Evolutionary conservation across 768 basidiomycete species (phyloP).

Genomic region (Leucogyrophana mollusca): DNA sequence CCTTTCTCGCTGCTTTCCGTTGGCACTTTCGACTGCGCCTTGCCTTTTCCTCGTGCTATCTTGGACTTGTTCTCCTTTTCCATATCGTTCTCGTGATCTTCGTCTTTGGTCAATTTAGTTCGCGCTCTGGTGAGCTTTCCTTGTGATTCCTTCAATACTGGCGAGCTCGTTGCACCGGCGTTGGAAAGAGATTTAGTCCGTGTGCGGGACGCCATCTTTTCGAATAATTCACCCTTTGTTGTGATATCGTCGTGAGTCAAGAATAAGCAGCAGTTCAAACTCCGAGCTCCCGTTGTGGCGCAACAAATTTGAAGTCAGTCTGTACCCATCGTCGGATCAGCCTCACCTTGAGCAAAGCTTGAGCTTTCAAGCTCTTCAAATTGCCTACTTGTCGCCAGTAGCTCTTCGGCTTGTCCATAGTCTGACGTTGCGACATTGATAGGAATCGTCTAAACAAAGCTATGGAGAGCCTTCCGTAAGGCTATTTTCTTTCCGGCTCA

Average conservation of each 20-base stretch:
- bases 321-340: too few species aligned
- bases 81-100: conserved; percentile 21
- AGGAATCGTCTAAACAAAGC: too few species aligned
- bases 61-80: conserved; percentile 30
- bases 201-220: conserved; percentile 46
- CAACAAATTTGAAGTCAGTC: not conserved
- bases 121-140: conserved; percentile 11
- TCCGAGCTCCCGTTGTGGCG: conserved; percentile 29
- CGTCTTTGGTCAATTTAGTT: conserved; percentile 15
- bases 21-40: conserved; percentile 13
- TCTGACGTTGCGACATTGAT: too few species aligned
- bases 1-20: conserved; percentile 18
- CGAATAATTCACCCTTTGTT: conserved; percentile 1
- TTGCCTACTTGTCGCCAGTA: too few species aligned
- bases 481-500: too few species aligned
- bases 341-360: not conserved
- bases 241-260: conserved; percentile 18
- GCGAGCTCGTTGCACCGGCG: conserved; percentile 10
- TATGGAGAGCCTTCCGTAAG: too few species aligned
- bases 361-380: too few species aligned
- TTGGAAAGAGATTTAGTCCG: conserved; percentile 37
- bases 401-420: too few species aligned
- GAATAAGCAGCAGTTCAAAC: conserved; percentile 28
- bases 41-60: conserved; percentile 20
- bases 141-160: conserved; percentile 1